Evolutionary conservation across 2,329 filamentous ascomycete species (phyloP), one percentile per base, ranked within the genome.

Genomic region (Hypoxylon rubiginosum): DNA sequence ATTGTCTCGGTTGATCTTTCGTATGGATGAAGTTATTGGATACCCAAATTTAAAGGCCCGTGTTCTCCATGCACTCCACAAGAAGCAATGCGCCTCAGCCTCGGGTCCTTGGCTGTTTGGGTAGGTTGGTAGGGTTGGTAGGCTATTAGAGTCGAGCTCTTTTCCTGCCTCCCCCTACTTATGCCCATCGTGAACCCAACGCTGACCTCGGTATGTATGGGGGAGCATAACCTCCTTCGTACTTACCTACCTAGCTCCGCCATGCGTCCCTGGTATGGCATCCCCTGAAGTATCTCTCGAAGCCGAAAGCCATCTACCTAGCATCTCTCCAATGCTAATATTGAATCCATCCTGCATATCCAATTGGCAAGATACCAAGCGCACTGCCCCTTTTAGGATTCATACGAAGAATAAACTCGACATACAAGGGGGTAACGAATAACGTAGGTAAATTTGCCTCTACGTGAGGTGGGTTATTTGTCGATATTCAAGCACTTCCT

Each of bases 371-470:
- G 17, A 21, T 30, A 26, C 50, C 57, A 26, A 51, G 28, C 58
- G 62, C 65, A 67, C 65, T 34, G 65, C 54, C 39, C 49, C 55
- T 55, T 61, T 61, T 41, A 8, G 30, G 36, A 45, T 15, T 34
- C 13, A 3, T 15, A 15, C 4, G 13, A 6, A 36, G 11, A 15
- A 15, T 36, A 10, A 15, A 36, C 11, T 36, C 11, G 59, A 21
- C 34, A 41, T 34, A 56, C 62, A 61, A 45, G 51, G 61, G 45
- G 39, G 36, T 36, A 36, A 15, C 13, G 34, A n/a, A n/a, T 13
- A 36, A 15, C 34, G 4, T 36, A 4, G 13, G 34, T 6, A 15
- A 13, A 36, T 36, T 36, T 36, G 34, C 13, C 15, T 15, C 11
- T 6, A 15, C 15, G 34, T 13, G 34, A 4, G 11, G 34, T 36